A percentile compares a stretch with the other conserved stretches of the same genome.
Evolutionary conservation across 2,329 filamentous ascomycete genomes (phyloP).

Genomic region (Fusarium robinianum): DNA sequence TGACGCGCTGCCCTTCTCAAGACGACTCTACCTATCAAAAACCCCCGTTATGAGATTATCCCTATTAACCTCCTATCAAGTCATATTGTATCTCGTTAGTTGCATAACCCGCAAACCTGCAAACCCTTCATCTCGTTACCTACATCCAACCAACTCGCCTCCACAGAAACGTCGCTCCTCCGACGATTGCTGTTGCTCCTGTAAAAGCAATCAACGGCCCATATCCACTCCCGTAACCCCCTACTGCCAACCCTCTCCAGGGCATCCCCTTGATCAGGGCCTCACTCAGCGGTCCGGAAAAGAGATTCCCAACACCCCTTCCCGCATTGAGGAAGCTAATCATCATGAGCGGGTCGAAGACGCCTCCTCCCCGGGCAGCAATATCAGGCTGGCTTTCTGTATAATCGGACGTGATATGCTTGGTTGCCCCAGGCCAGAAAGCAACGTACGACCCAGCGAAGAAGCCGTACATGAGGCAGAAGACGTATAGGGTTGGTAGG

Average conservation of each 20-base stretch:
- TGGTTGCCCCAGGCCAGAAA: slow-evolving; percentile 60
- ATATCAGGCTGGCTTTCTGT: slow-evolving; percentile 10
- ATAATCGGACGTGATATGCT: slow-evolving; percentile 37
- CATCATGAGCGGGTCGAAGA: slow-evolving; percentile 53
- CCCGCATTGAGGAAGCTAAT: slow-evolving; percentile 60
- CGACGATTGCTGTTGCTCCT: slow-evolving; percentile 39
- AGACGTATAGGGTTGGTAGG: slow-evolving; percentile 57
- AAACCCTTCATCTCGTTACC: too few relatives aligned
- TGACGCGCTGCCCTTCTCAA: too few relatives aligned
- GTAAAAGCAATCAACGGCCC: slow-evolving; percentile 61
- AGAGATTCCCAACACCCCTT: slow-evolving; percentile 62
- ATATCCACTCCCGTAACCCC: slow-evolving; percentile 56
- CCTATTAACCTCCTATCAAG: too few relatives aligned
- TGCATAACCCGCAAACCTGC: too few relatives aligned
- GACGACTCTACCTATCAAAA: too few relatives aligned
- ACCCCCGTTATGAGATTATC: too few relatives aligned
- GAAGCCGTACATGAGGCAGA: slow-evolving; percentile 65
- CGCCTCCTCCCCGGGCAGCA: not conserved
- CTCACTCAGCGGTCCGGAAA: slow-evolving; percentile 58
- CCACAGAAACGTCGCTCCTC: slow-evolving; percentile 25
- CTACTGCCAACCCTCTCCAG: slow-evolving; percentile 45
- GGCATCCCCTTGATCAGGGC: slow-evolving; percentile 49
- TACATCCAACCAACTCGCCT: slow-evolving; percentile 19
- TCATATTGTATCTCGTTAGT: too few relatives aligned
- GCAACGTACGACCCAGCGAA: slow-evolving; percentile 64